Evolutionary conservation across 768 basidiomycete species (phyloP), one percentile per base, ranked within the genome.

Genomic region (Suillus luteus): DNA sequence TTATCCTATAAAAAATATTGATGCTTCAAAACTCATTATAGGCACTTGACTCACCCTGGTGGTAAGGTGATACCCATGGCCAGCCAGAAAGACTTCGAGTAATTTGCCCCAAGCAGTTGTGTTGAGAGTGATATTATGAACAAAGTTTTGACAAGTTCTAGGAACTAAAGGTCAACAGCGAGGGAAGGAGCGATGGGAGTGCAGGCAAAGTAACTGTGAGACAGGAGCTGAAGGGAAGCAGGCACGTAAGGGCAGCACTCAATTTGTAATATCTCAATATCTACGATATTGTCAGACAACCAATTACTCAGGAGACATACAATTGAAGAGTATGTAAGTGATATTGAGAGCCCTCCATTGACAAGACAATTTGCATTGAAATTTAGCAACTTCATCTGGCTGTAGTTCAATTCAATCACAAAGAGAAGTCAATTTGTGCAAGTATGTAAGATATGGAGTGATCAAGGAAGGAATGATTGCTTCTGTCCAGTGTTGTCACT

Each of bases 91-190:
- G 0, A 62, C 55, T 41, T 76, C 70, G 4, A 77, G 49, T 1
- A 76, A 66, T 19, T 71, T 64, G 15, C 71, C 66, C 67, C 70
- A 72, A 3, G 71, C 75, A 3, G 72, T 70, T 44, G 65, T 69
- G 48, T 76, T 75, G 9, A 71, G 76, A 10, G 73, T 62, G 3
- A 70, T 63, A 24, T 65, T n/a, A 74, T 55, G 63, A 75, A 78
- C 0, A 79, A 64, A 3, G 64, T 48, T 24, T 59, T 44, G 0
- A 71, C 72, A 31, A 78, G 74, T 24, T 73, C 69, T n/a, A 78
- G 60, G 22, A 78, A 63, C 37, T 65, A 67, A 15, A 40, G 41
- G 41, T 41, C 17, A 1, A 41, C 38, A 40, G 38, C 14, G 14
- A 40, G 38, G 38, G 38, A 40, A 40, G 38, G 38, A 40, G 38